Percentiles rank a stretch among this genome's conserved stretches.
Evolutionary conservation across 1,139 yeast species (phyloP).

Genomic region (Yamadazyma trypodendri): DNA sequence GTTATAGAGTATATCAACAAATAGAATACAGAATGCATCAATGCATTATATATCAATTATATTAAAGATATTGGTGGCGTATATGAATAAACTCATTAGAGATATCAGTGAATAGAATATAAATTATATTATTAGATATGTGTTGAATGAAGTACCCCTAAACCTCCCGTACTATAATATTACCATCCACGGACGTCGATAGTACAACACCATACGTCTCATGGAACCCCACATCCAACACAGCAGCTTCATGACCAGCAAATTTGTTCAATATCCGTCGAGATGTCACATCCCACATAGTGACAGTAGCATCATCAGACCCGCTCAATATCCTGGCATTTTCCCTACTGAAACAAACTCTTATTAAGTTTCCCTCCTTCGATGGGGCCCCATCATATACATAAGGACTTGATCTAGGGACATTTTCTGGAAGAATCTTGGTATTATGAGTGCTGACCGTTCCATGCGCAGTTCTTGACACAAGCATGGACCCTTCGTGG

Average conservation of each 20-base stretch:
- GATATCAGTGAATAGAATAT: too few relatives aligned
- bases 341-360: slow-evolving; percentile 45
- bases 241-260: slow-evolving; percentile 62
- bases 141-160: too few relatives aligned
- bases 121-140: too few relatives aligned
- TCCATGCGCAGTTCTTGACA: slow-evolving; percentile 60
- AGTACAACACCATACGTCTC: slow-evolving; percentile 36
- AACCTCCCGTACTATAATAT: slow-evolving; percentile 42
- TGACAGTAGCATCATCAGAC: slow-evolving; percentile 58
- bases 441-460: slow-evolving; percentile 57
- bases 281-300: slow-evolving; percentile 61
- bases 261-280: slow-evolving; percentile 47
- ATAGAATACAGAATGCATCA: too few relatives aligned
- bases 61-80: too few relatives aligned
- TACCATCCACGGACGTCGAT: slow-evolving; percentile 52
- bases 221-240: slow-evolving; percentile 56
- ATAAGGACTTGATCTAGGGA: slow-evolving; percentile 40
- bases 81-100: too few relatives aligned
- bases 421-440: slow-evolving; percentile 37
- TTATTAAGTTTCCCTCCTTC: slow-evolving; percentile 50
- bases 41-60: too few relatives aligned
- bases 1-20: too few relatives aligned
- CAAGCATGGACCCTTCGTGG: slow-evolving; percentile 48
- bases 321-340: slow-evolving; percentile 52
- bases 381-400: slow-evolving; percentile 61